Percentiles rank a stretch among this genome's conserved stretches.
Conservation (phyloP, 495 filamentous ascomycete species). For the Lindgomyces ingoldianus region DNA sequence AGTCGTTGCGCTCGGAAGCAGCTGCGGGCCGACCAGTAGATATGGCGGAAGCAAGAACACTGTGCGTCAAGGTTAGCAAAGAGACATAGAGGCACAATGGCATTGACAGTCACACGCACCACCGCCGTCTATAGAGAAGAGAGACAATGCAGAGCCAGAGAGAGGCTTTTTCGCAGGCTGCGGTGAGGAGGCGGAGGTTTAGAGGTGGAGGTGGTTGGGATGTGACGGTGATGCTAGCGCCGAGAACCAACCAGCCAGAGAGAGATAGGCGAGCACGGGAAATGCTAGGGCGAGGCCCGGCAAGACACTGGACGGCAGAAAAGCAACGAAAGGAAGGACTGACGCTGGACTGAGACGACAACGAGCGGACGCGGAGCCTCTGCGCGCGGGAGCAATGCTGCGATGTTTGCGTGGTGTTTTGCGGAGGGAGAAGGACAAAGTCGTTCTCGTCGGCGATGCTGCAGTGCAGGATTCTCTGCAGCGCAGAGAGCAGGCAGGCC, state of each 20-base stretch:
- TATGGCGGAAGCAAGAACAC: conserved; percentile 22
- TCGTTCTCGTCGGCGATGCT: conserved; percentile 33
- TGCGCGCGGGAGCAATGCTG: background rate
- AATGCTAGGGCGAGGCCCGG: conserved; percentile 25
- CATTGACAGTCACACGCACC: conserved; percentile 19
- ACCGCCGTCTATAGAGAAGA: conserved; percentile 25
- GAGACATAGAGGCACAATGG: conserved; percentile 16
- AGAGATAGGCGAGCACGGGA: conserved; percentile 39
- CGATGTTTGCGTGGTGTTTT: conserved; percentile 1
- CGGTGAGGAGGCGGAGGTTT: conserved; percentile 42
- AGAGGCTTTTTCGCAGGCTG: conserved; percentile 23
- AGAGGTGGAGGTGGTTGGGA: conserved; percentile 43
- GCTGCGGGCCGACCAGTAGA: conserved; percentile 24
- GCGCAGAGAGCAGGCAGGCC: conserved; percentile 35
- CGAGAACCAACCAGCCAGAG: conserved; percentile 34
- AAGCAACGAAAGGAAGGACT: conserved; percentile 16
- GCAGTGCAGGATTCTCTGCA: conserved; percentile 38
- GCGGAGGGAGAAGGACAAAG: conserved; percentile 6
- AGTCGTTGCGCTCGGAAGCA: conserved; percentile 26
- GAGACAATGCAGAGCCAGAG: conserved; percentile 22
- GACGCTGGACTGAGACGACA: conserved; percentile 3
- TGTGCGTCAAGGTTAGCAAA: conserved; percentile 16
- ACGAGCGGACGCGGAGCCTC: conserved; percentile 24
- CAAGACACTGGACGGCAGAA: conserved; percentile 2
- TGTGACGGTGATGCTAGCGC: conserved; percentile 40